Base-by-base conservation (phyloP, 2,329 filamentous ascomycete species). In the Penicillium sclerotigenum region DNA sequence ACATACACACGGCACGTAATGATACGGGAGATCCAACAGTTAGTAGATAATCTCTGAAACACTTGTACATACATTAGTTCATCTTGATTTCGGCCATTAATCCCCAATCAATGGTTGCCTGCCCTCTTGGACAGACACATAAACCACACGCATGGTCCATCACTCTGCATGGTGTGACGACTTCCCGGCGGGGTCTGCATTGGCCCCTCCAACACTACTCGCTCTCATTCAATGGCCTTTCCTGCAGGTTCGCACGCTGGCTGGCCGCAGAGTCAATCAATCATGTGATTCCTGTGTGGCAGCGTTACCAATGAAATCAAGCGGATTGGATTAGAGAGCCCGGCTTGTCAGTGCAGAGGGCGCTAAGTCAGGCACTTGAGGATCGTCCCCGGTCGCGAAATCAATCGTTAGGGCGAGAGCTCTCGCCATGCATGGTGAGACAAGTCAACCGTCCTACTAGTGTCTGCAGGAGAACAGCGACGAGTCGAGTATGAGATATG, bases 281-380 rank as follows among this genome's bases (percentile, higher is more conserved):
- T 74, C 72, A 74, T 74, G 72, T 74, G 72, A 74, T 70, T 60
- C 31, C 26, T n/a, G 58, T 58, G 61, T 64, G 60, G 48, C 52
- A 50, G 47, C 58, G 38, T 63, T 61, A 55, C 65, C 66, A 69
- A 69, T 67, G 63, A 58, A 64, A 61, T 18, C 24, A 14, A 29
- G 14, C 22, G 7, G 22, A 42, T 54, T 46, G 52, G 18, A 29
- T 54, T 16, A 42, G 29, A 29, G 18, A 41, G 24, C n/a, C 34
- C 22, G 48, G 36, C 51, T 56, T 54, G 60, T 64, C 63, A 61
- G 59, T 50, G 59, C 47, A 59, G 58, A 54, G 47, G 54, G 54
- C 64, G 54, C 59, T 61, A 64, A 59, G 47, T 51, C 49, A 61
- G 62, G 62, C 61, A 60, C 60, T 38, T 59, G 59, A 57, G 54